Conservation (phyloP, 1,139 yeast species). For the Citeromyces siamensis region DNA sequence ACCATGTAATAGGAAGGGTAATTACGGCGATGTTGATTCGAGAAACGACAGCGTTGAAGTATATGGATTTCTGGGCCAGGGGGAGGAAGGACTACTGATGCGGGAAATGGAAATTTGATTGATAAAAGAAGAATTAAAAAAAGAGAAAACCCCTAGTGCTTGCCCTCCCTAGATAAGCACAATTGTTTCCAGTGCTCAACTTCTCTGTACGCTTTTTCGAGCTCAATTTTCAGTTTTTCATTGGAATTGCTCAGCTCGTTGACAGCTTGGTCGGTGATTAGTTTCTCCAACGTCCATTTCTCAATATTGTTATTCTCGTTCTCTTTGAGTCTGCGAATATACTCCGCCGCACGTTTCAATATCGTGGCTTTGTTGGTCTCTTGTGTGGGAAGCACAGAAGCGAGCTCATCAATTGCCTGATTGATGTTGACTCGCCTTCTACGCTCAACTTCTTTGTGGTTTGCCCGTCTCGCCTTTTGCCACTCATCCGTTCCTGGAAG, state of each 20-base stretch:
- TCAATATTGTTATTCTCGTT: conserved; percentile 69
- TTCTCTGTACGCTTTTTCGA: conserved; percentile 89
- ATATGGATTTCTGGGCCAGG: conserved; percentile 45
- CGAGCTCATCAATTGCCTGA: conserved; percentile 75
- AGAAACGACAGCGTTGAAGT: conserved; percentile 39
- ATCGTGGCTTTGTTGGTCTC: conserved; percentile 91
- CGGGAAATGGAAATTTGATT: conserved; percentile 37
- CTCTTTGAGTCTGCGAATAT: conserved; percentile 77
- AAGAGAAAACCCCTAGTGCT: conserved; percentile 8
- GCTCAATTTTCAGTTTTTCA: conserved; percentile 67
- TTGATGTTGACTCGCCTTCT: conserved; percentile 91
- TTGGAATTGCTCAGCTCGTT: conserved; percentile 67
- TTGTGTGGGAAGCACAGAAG: conserved; percentile 72
- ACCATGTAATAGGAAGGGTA: conserved; percentile 9
- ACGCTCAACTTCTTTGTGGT: conserved; percentile 96
- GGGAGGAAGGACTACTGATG: conserved; percentile 46
- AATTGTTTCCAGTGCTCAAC: conserved; percentile 67
- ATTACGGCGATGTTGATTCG: conserved; percentile 15
- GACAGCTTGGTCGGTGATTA: conserved; percentile 84
- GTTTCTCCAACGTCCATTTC: conserved; percentile 87
- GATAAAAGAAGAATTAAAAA: conserved; percentile 4
- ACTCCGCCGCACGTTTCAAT: conserved; percentile 78
- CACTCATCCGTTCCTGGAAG: conserved; percentile 73
- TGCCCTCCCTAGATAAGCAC: conserved; percentile 9
- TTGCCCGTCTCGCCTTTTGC: conserved; percentile 76